Evolutionary conservation across 106 monocot species (phyloP), one percentile per base, ranked within the genome.

Genomic region (Phalaenopsis equestris): DNA sequence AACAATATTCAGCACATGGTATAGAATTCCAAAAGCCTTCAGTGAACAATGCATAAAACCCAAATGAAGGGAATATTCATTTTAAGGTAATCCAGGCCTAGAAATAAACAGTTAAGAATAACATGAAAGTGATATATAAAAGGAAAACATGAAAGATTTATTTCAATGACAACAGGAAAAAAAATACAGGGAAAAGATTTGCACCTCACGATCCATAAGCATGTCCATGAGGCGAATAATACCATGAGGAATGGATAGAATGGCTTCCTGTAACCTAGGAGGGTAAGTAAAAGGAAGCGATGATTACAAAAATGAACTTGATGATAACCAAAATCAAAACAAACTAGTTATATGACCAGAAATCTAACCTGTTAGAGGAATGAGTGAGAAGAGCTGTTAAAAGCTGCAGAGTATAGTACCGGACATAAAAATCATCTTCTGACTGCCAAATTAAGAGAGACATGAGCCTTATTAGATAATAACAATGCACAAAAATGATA

Each of bases 161-260:
- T 3, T 70, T 70, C 38, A 70, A 38, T 39, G 70, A 61, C 19
- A 1, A 61, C 21, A 21, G 70, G 12, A 38, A 39, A 11, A 39
- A 38, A 70, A 70, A 70, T 70, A 12, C 3, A 38, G 39, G 70
- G 18, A 74, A 42, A 74, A 39, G 78, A 68, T 55, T 77, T 78
- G 83, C 55, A 99, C 99, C 99, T 99, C 99, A 18, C 99, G 91
- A 82, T 99, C 99, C 95, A 99, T 95, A 49, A 99, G 93, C 99
- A 99, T 99, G 79, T 99, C 99, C 99, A 99, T 92, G 75, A 99
- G 88, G 49, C 90, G 80, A 73, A 95, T 95, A 75, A 94, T 93
- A 56, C 99, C 99, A 88, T 87, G 91, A 83, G 99, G 99, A 85
- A 89, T 88, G 38, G 90, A 91, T 56, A 99, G 93, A 90, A 99